Conservation (phyloP, 352 stramenopile species). For the Phytophthora sojae region DNA sequence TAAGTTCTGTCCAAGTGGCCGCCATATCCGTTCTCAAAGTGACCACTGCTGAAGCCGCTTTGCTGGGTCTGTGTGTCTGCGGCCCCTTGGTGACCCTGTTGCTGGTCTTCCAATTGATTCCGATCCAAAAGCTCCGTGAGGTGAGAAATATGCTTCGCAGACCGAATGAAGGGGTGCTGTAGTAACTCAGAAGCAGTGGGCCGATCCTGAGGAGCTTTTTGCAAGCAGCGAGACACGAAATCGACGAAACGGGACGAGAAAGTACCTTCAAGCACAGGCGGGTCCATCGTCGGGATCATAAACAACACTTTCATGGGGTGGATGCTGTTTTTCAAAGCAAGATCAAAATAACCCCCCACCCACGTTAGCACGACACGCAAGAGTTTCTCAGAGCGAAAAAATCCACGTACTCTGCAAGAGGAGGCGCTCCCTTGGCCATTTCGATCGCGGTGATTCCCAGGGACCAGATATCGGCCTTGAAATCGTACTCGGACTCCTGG, state of each 20-base stretch:
- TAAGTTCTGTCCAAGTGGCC: conserved; percentile 21
- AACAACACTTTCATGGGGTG: conserved; percentile 99
- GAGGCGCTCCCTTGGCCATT: conserved; percentile 97
- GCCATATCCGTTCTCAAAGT: conserved; percentile 23
- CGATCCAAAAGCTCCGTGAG: conserved; percentile 75
- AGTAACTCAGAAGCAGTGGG: conserved; percentile 88
- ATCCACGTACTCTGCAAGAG: conserved; percentile 84
- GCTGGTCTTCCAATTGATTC: conserved; percentile 41
- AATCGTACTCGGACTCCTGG: conserved; percentile 94
- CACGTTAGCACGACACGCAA: conserved; percentile 2
- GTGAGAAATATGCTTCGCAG: conserved; percentile 73
- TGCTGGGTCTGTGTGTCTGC: conserved; percentile 12
- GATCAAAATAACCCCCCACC: conserved; percentile 4
- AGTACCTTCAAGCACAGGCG: conserved; percentile 80
- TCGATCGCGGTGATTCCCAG: conserved; percentile 99
- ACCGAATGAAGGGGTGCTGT: conserved; percentile 84
- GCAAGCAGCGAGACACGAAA: conserved; percentile 91
- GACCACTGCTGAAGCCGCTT: conserved; percentile 21
- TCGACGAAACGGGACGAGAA: conserved; percentile 86
- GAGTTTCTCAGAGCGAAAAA: background rate
- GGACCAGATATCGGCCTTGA: conserved; percentile 98
- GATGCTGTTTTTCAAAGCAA: conserved; percentile 74
- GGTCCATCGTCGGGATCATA: conserved; percentile 97
- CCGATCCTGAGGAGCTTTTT: conserved; percentile 88
- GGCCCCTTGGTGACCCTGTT: conserved; percentile 22